Evolutionary conservation across 805 yeast genomes (phyloP), one percentile per base, ranked within the genome.

Genomic region (Metschnikowia anglica): DNA sequence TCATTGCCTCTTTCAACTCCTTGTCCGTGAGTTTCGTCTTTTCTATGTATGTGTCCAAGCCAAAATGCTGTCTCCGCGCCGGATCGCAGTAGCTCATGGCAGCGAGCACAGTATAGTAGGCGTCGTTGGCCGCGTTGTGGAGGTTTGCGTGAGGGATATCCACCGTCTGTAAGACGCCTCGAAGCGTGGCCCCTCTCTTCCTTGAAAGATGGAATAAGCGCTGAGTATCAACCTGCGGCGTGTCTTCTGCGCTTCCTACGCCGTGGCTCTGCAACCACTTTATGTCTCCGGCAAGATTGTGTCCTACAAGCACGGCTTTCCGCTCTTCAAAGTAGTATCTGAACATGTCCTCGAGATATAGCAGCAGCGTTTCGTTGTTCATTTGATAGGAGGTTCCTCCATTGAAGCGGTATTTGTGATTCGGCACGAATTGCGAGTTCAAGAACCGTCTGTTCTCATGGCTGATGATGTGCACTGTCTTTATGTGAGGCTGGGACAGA

Each of bases 121-220:
- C 62, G 37, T 60, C 64, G 46, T 60, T 60, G 36, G 59, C 62
- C 1, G 64, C 64, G 36, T 60, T 60, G 39, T 60, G 64, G 27
- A 60, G 54, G 20, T 51, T 43, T n/a, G 56, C 57, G 24, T 59
- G 59, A 8, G 62, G 59, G 16, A 60, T 51, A 2, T 44, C 53
- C 25, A 50, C 38, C 9, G 43, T 32, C 7, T 59, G 56, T 11
- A 60, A 40, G 15, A 57, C 46, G 2, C 59, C 58, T 4, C 60
- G 46, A 3, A 60, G 47, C 2, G 58, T 49, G 7, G 58, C 60
- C 9, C 56, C 58, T 9, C 40, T 25, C 11, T 38, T 29, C 5
- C 58, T 35, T 9, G 56, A 41, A 13, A 56, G 23, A 13, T 28
- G 36, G 45, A 47, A 50, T 8, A 60, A 35, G 19, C 41, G 33